Evolutionary conservation across 441 rosid species (phyloP).

Genomic region (Adansonia gregorii): DNA sequence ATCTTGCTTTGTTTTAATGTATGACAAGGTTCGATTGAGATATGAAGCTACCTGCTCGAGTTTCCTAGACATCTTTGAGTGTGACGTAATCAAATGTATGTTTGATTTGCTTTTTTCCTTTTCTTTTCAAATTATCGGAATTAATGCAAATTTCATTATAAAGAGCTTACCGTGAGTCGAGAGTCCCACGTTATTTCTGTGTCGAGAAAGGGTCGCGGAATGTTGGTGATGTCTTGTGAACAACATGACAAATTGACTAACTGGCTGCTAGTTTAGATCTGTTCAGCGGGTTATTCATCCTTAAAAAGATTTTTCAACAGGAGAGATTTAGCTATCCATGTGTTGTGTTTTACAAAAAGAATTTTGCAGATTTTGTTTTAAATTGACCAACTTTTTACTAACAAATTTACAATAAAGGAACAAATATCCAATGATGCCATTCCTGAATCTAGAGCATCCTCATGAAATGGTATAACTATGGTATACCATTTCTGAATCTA

Average conservation of each 20-base stretch:
- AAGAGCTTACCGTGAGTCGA: background rate
- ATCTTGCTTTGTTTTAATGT: conserved; percentile 37
- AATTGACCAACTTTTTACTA: background rate
- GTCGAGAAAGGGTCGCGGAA: conserved; percentile 50
- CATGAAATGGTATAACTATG: too few relatives aligned
- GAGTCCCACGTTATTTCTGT: background rate
- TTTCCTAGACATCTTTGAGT: conserved; percentile 53
- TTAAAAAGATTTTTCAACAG: conserved; percentile 51
- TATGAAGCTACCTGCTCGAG: conserved; percentile 41
- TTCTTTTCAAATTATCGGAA: background rate
- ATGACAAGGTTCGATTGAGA: conserved; percentile 49
- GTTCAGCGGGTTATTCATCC: conserved; percentile 50
- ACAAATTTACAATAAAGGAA: background rate
- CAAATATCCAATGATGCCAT: conserved; percentile 40
- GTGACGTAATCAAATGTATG: conserved; percentile 36
- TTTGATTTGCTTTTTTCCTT: too few relatives aligned
- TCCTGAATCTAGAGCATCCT: conserved; percentile 45
- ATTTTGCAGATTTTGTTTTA: background rate
- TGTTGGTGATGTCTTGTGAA: conserved; percentile 67
- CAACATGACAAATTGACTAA: conserved; percentile 44
- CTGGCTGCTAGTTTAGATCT: conserved; percentile 56
- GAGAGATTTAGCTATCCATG: conserved; percentile 38
- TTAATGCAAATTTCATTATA: background rate
- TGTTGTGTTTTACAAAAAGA: background rate
- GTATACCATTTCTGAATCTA: too few relatives aligned